phyloP scores from a whole-genome alignment of 1,284 basidiomycete species.

The Naganishia sp. region DNA sequence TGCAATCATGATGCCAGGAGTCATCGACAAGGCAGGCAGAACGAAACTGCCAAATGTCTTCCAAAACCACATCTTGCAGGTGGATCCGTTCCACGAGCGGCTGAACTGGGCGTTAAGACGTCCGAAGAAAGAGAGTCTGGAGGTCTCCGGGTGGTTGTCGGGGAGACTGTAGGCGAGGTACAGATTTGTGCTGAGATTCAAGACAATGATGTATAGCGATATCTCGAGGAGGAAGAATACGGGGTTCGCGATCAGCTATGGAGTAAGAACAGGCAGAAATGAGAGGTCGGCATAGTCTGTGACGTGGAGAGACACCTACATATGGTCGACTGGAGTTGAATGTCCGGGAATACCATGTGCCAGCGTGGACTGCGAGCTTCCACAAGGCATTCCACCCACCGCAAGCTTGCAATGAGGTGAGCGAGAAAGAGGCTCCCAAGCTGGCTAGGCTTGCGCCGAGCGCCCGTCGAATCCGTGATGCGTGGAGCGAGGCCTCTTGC shows the following conservation, averaged over 20 bases:
- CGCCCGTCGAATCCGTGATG: neutral
- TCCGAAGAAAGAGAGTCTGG: conserved; percentile 1
- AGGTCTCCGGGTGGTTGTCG: conserved; percentile 1
- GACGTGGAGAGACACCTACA: conserved; percentile 1
- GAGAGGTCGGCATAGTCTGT: neutral
- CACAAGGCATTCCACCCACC: conserved; percentile 7
- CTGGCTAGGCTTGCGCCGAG: neutral
- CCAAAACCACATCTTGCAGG: conserved; percentile 5
- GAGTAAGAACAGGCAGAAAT: neutral
- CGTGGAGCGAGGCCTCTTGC: neutral
- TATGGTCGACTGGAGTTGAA: neutral
- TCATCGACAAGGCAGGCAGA: neutral
- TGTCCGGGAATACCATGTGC: neutral
- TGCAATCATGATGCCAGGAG: conserved; percentile 7
- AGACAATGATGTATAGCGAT: neutral
- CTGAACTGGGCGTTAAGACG: neutral
- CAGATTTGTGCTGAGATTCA: neutral
- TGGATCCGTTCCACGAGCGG: conserved; percentile 3
- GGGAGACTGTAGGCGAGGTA: conserved; percentile 9
- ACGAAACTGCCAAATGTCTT: conserved; percentile 2
- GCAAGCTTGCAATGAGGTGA: neutral
- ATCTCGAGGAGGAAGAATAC: conserved; percentile 7
- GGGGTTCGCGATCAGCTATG: conserved; percentile 12
- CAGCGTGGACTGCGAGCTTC: neutral
- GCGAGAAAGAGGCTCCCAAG: neutral